phyloP scores from a whole-genome alignment of 192 early-diverging fungal species.

The Mortierella alpina region DNA sequence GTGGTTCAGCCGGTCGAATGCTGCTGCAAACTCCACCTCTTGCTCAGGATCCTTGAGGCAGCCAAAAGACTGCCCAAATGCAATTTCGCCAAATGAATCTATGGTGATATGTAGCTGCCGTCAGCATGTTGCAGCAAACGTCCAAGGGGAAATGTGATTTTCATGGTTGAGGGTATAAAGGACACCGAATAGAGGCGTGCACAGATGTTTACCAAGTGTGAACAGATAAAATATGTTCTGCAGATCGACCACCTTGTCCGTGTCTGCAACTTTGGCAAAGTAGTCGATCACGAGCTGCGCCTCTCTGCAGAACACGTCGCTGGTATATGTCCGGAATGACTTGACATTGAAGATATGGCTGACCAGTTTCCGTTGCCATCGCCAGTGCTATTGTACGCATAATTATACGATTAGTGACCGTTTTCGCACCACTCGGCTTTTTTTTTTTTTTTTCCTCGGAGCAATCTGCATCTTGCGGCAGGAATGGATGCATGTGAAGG shows the following conservation, averaged over 20 bases:
- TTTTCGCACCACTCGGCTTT: background rate
- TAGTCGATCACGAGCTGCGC: conserved; percentile 39
- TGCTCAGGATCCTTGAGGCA: conserved; percentile 34
- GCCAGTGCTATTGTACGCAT: conserved; percentile 36
- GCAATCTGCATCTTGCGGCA: background rate
- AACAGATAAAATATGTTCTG: conserved; percentile 59
- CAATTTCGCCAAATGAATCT: conserved; percentile 62
- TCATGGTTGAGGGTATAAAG: too few species aligned
- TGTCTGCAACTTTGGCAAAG: conserved; percentile 23
- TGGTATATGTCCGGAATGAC: conserved; percentile 54
- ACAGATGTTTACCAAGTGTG: conserved; percentile 34
- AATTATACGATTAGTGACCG: background rate
- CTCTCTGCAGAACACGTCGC: conserved; percentile 30
- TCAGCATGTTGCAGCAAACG: too few species aligned
- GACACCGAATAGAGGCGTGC: too few species aligned
- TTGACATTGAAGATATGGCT: conserved; percentile 58
- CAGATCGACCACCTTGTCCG: conserved; percentile 53
- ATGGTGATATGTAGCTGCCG: background rate
- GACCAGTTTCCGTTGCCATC: conserved; percentile 53
- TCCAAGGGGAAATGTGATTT: too few species aligned
- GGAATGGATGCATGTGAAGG: too few species aligned
- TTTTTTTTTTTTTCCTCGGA: background rate
- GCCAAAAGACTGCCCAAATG: conserved; percentile 39
- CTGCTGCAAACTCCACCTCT: conserved; percentile 56
- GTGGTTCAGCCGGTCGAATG: conserved; percentile 63